These are phyloP conservation scores for Nicotiana noctiflora DNA, from an alignment of 257 asterid genomes.

Conservation along the genomic window DNA sequence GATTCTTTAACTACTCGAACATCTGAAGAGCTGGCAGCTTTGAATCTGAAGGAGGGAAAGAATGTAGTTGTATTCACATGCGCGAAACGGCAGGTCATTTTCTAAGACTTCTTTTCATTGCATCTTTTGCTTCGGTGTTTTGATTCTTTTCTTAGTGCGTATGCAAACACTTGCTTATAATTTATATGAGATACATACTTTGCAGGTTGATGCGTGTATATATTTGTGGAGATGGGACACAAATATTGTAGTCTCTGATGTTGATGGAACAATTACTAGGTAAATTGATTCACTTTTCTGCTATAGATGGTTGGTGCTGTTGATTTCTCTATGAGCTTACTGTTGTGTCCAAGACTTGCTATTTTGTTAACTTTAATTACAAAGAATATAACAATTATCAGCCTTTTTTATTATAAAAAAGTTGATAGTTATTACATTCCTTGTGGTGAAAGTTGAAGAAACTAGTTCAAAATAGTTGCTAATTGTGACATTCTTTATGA, in stretches of 20 bases:
- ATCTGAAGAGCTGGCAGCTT: slow-evolving; percentile 57
- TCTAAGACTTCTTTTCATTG: background rate
- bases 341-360: background rate
- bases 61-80: slow-evolving; percentile 55
- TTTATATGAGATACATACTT: slow-evolving; percentile 18
- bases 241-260: slow-evolving; percentile 68
- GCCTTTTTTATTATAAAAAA: background rate
- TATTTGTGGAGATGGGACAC: slow-evolving; percentile 72
- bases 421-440: no score
- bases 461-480: background rate
- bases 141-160: background rate
- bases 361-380: background rate
- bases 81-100: slow-evolving; percentile 60
- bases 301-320: background rate
- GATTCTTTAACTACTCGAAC: slow-evolving; percentile 40
- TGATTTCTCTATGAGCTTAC: background rate
- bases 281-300: slow-evolving; percentile 12
- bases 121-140: background rate
- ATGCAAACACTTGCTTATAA: background rate
- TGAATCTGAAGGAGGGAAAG: slow-evolving; percentile 60
- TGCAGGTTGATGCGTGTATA: slow-evolving; percentile 68
- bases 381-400: background rate
- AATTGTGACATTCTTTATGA: no score
- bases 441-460: no score
- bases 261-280: slow-evolving; percentile 84